Evolutionary conservation across 2,329 filamentous ascomycete genomes (phyloP).

Genomic region (Fusarium abutilonis): DNA sequence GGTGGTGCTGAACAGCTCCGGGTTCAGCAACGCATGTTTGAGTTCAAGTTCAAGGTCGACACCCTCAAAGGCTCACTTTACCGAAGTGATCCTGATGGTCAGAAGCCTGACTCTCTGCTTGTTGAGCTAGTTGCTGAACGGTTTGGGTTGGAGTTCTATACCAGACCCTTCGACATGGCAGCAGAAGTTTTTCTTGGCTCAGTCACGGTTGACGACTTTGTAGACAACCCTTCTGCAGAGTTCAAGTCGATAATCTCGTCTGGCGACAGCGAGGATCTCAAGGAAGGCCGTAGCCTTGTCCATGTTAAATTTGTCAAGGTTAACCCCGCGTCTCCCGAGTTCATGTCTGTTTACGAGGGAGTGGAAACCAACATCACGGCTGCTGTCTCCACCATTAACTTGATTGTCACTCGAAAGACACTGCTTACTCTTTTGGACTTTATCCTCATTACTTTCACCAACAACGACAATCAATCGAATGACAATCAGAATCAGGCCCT

Average conservation of each 20-base stretch:
- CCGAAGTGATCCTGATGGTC: conserved; percentile 81
- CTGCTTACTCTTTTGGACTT: conserved; percentile 94
- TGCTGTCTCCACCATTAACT: conserved; percentile 92
- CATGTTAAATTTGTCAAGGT: conserved; percentile 90
- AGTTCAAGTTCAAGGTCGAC: conserved; percentile 96
- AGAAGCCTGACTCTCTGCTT: conserved; percentile 80
- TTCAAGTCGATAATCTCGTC: conserved; percentile 99
- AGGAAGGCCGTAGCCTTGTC: conserved; percentile 83
- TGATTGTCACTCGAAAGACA: conserved; percentile 93
- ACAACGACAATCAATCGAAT: conserved; percentile 57
- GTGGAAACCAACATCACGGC: conserved; percentile 94
- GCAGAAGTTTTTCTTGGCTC: conserved; percentile 90
- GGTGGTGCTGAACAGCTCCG: conserved; percentile 68
- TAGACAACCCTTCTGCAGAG: conserved; percentile 85
- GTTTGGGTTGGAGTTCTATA: conserved; percentile 87
- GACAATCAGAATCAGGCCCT: conserved; percentile 52
- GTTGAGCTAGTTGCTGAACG: conserved; percentile 91
- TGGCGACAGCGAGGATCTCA: conserved; percentile 74
- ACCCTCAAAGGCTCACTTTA: conserved; percentile 93
- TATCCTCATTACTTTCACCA: conserved; percentile 88
- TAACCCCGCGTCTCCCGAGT: conserved; percentile 90
- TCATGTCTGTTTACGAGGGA: conserved; percentile 89
- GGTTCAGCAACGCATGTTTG: conserved; percentile 89
- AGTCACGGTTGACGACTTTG: conserved; percentile 91
- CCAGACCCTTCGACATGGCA: conserved; percentile 90